Base-by-base conservation (phyloP, 176 grass and related monocot species). In the Ensete ventricosum region DNA sequence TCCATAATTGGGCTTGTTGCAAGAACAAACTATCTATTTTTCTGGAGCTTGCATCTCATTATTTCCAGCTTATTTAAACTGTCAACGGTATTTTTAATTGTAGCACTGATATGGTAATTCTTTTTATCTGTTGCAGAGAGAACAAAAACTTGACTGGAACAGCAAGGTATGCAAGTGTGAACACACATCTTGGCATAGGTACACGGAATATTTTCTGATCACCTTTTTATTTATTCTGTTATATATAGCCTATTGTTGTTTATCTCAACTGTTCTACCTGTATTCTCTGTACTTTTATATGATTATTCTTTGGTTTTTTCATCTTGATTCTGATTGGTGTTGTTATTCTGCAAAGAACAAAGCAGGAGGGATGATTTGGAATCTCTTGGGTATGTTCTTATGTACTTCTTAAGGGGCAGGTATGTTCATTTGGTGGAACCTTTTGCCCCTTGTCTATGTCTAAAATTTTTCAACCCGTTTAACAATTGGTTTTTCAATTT, bases 321-420 rank as follows among this genome's bases (percentile, higher is more conserved):
- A 14, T 55, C 53, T 73, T 63, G 24, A 9, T 27, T 22, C 1
- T 82, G 55, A 67, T 51, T 72, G 13, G 52, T 81, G 0, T 64
- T 69, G 62, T 80, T 63, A 70, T 23, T 52, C 50, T 79, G 16
- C 54, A 52, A 71, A 99, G 96, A 99, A 82, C 96, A 99, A 99
- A 99, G 96, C 79, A 73, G 96, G 82, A 94, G 96, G 63, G 96
- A 99, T 83, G 96, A 99, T 79, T 84, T 99, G 81, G 96, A 99
- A 78, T 99, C 91, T 78, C 96, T 99, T 84, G 96, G 96, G 80
- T 99, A 99, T 72, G 96, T 99, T 55, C 91, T 99, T 16, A 88
- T 95, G 91, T 99, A 99, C 69, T 99, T 99, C 75, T 78, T 99
- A 77, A 90, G 96, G 62, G 96, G 91, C 82, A 99, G 96, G 96